Evolutionary conservation across 2,329 filamentous ascomycete genomes (phyloP), one percentile per base, ranked within the genome.

Genomic region (Celoporthe dispersa): DNA sequence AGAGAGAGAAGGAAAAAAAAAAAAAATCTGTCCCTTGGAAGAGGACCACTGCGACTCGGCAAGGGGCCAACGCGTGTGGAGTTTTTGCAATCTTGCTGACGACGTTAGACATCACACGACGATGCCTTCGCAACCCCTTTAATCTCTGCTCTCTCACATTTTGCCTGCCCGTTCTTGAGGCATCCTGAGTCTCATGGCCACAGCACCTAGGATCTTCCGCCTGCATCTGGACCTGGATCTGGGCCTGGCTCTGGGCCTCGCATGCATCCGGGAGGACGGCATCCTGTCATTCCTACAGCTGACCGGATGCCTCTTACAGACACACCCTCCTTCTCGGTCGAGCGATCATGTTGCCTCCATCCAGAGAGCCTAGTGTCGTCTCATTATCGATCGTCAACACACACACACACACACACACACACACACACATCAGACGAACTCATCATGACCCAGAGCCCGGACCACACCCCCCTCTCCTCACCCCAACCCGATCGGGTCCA

Each of bases 241-340:
- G 35, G n/a, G 16, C 60, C 60, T 39, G 35, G 60, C 19, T 37
- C 35, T n/a, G 25, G 35, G 12, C 60, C 37, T n/a, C 22, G 19
- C 44, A 44, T 44, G 60, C 60, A 64, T 64, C 37, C 51, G 11
- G 61, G 37, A 19, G 37, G 7, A 51, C 19, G 31, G 39, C 61
- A 37, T 63, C 62, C 62, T 51, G 62, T 64, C 60, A 31, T 25
- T 39, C 28, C 62, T 64, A 28, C 28, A n/a, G 62, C 62, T 48
- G 62, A 48, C 62, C 39, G 62, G 16, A 51, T 64, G 31, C 28
- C 39, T n/a, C 19, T 39, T 14, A 22, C 62, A 48, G 62, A 35
- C n/a, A 25, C 2, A n/a, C 25, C 41, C 22, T 22, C 62, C 62
- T 48, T 31, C 19, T 33, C 39, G n/a, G 25, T 31, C 31, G n/a